Evolutionary conservation across 2,329 filamentous ascomycete species (phyloP), one percentile per base, ranked within the genome.

Genomic region (Talaromyces sp.): DNA sequence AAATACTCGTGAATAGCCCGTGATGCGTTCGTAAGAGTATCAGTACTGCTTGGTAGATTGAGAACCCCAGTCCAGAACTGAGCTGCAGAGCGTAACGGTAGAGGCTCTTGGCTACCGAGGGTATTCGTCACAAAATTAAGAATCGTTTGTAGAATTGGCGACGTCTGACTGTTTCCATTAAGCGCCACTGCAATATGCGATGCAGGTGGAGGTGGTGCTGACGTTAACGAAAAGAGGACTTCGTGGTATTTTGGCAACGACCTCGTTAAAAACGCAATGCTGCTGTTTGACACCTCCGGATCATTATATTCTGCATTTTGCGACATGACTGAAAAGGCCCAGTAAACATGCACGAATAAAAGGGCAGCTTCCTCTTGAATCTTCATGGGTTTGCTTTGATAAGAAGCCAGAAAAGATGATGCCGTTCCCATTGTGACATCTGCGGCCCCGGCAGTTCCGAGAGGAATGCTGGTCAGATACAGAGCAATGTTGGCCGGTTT

Each of bases 31-130:
- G 59, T 61, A 8, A 19, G 27, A 1, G 63, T 41, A 35, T 62
- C 63, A 19, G 62, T 65, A 29, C 49, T 62, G 53, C 58, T 66
- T 19, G 71, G 69, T 60, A 79, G 66, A 58, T 72, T 71, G 61
- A 78, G 56, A 50, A 78, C 64, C 19, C 70, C 68, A n/a, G 75
- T 67, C 73, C 78, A 79, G 64, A 80, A 80, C 35, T 71, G 68
- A 35, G 77, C 74, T 4, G 77, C 74, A 29, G 77, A 76, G 19
- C 77, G 77, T n/a, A 80, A 75, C n/a, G 78, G 77, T 14, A 80
- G 70, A 10, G 77, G 76, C 41, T 80, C 78, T 0, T 74, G 70
- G 10, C 77, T 70, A 50, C 73, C 73, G 41, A 80, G 67, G 17
- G 75, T 70, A 21, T 73, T 63, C n/a, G 78, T 70, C 4, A 73